Conservation (phyloP, 192 early-diverging fungal species). For the Entomortierella parvispora region DNA sequence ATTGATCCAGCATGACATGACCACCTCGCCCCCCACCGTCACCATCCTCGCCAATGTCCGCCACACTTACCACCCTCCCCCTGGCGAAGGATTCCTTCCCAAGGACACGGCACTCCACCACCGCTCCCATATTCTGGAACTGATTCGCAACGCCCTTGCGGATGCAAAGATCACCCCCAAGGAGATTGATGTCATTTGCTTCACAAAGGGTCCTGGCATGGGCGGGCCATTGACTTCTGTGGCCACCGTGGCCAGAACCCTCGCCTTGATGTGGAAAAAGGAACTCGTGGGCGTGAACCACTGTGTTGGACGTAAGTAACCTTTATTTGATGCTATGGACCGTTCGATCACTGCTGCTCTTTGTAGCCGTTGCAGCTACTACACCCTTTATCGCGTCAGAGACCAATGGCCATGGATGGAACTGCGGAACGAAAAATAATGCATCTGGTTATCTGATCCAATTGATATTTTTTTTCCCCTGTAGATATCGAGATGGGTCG, state of each 20-base stretch:
- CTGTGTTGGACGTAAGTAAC: constrained; percentile 87
- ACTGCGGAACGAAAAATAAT: not conserved
- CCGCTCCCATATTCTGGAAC: constrained; percentile 74
- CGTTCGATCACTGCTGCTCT: no score
- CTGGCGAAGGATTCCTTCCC: constrained; percentile 95
- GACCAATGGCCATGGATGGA: not conserved
- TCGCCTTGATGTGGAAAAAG: constrained; percentile 91
- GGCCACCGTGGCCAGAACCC: constrained; percentile 91
- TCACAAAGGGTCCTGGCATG: constrained; percentile 99
- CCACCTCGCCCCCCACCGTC: constrained; percentile 63
- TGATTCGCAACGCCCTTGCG: constrained; percentile 80
- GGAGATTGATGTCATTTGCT: constrained; percentile 94
- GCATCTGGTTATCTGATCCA: not conserved
- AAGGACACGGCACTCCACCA: constrained; percentile 96
- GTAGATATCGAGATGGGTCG: constrained; percentile 98
- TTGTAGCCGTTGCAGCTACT: no score
- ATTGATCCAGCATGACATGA: constrained; percentile 82
- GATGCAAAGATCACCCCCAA: constrained; percentile 77
- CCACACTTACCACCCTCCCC: constrained; percentile 95
- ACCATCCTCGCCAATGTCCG: constrained; percentile 89
- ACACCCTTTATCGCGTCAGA: no score
- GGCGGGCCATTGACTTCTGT: constrained; percentile 93
- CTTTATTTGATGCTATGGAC: not conserved
- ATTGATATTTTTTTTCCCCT: not conserved
- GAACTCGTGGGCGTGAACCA: constrained; percentile 97